Evolutionary conservation across 2,329 filamentous ascomycete species (phyloP).

Genomic region (Aspergillus costaricaensis): DNA sequence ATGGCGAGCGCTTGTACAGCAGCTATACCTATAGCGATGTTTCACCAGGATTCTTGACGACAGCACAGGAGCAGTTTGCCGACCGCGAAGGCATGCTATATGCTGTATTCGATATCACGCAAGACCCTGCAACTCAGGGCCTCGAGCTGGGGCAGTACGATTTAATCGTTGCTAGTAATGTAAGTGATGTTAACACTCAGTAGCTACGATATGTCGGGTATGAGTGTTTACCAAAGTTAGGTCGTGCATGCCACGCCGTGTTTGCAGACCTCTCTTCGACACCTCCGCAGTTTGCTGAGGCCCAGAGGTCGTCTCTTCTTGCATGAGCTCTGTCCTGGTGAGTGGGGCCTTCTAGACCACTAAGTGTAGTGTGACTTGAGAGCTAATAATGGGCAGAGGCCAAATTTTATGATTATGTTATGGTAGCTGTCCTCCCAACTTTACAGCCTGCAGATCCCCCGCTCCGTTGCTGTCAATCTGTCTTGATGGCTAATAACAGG

Average conservation of each 20-base stretch:
- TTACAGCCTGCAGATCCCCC: neutral
- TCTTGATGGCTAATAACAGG: neutral
- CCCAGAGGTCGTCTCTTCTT: slow-evolving; percentile 8
- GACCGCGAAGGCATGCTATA: slow-evolving; percentile 30
- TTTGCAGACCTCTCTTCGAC: slow-evolving; percentile 2
- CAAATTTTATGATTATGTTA: neutral
- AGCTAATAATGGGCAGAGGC: neutral
- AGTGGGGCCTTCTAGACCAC: neutral
- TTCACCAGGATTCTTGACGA: slow-evolving; percentile 32
- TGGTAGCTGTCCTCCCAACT: neutral
- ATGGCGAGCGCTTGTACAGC: slow-evolving; percentile 7
- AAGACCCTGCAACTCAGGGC: slow-evolving; percentile 31
- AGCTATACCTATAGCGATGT: slow-evolving; percentile 36
- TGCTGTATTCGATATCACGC: slow-evolving; percentile 32
- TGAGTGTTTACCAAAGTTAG: slow-evolving; percentile 11
- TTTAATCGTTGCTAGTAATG: slow-evolving; percentile 33
- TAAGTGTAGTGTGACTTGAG: too few species aligned
- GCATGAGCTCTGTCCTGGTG: slow-evolving; percentile 6
- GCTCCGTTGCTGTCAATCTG: too few species aligned
- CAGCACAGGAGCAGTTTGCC: slow-evolving; percentile 28
- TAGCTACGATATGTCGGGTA: too few species aligned
- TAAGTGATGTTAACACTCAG: slow-evolving; percentile 1
- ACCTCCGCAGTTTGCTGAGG: neutral
- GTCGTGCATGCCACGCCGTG: slow-evolving; percentile 37
- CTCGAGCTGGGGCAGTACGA: slow-evolving; percentile 33